Evolutionary conservation across 108 stramenopile species (phyloP).

Genomic region (Ochromonas danica): DNA sequence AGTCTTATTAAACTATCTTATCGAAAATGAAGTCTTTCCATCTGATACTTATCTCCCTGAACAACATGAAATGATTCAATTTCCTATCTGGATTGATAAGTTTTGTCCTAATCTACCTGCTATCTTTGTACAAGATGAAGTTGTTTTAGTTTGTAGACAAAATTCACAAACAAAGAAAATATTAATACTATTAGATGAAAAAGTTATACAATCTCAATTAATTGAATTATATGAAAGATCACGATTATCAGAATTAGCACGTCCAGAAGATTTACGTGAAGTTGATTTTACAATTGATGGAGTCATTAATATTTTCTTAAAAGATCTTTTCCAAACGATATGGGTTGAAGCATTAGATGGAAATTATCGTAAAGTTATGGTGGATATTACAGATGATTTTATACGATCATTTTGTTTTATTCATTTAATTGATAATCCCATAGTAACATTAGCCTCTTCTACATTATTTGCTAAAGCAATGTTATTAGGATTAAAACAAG

Average conservation of each 20-base stretch:
- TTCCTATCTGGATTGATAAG: neutral
- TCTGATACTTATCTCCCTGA: too few species aligned
- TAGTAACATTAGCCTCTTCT: too few species aligned
- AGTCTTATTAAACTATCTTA: too few species aligned
- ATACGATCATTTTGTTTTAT: neutral
- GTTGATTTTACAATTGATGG: neutral
- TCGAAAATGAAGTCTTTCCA: too few species aligned
- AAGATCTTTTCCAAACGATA: neutral
- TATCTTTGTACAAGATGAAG: neutral
- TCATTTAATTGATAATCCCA: neutral
- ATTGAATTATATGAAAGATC: conserved; percentile 2
- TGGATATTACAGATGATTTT: neutral
- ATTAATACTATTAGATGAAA: neutral
- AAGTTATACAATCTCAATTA: neutral
- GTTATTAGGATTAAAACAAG: too few species aligned
- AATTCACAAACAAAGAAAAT: too few species aligned
- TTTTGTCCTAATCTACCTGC: neutral
- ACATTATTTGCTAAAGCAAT: too few species aligned
- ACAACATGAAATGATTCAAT: neutral
- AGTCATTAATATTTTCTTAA: neutral
- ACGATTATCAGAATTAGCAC: conserved; percentile 16
- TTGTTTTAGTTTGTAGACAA: too few species aligned
- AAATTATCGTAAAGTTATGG: too few species aligned
- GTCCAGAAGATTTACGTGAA: conserved; percentile 22
- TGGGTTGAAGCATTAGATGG: conserved; percentile 1